Conservation (phyloP, 805 yeast species). For the Wickerhamomyces strasburgensis region DNA sequence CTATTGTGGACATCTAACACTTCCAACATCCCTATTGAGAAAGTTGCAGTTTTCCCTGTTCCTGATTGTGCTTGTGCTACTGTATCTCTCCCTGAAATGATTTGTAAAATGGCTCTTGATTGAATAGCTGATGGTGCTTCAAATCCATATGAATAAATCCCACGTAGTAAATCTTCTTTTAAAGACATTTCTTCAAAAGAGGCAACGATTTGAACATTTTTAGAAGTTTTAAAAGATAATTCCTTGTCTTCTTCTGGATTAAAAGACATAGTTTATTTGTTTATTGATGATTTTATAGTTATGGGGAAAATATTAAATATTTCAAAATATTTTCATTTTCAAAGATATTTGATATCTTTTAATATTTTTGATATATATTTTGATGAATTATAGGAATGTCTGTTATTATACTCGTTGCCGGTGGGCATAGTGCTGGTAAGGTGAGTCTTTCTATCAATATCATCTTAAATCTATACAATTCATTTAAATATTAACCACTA, state of each 20-base stretch:
- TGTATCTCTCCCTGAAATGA: conserved; percentile 90
- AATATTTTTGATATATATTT: too few relatives aligned
- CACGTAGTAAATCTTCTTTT: conserved; percentile 55
- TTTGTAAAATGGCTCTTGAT: conserved; percentile 94
- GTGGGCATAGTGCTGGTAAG: conserved; percentile 61
- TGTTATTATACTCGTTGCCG: conserved; percentile 47
- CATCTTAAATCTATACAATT: too few relatives aligned
- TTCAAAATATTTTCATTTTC: not conserved
- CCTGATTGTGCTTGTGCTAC: conserved; percentile 99
- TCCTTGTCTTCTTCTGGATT: conserved; percentile 56
- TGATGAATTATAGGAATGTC: too few relatives aligned
- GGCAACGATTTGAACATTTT: conserved; percentile 46
- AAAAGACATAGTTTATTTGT: conserved; percentile 41
- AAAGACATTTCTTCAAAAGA: conserved; percentile 77
- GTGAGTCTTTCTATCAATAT: too few relatives aligned
- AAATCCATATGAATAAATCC: conserved; percentile 86
- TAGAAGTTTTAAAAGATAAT: conserved; percentile 58
- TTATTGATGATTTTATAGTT: too few relatives aligned
- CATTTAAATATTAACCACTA: not conserved
- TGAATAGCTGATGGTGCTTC: conserved; percentile 97
- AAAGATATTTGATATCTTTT: too few relatives aligned
- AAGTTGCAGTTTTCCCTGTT: conserved; percentile 98
- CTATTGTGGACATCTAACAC: conserved; percentile 67
- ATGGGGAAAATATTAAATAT: too few relatives aligned
- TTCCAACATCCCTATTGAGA: conserved; percentile 90